phyloP scores from a whole-genome alignment of 1,139 yeast genomes.

The Blastobotrys proliferans region DNA sequence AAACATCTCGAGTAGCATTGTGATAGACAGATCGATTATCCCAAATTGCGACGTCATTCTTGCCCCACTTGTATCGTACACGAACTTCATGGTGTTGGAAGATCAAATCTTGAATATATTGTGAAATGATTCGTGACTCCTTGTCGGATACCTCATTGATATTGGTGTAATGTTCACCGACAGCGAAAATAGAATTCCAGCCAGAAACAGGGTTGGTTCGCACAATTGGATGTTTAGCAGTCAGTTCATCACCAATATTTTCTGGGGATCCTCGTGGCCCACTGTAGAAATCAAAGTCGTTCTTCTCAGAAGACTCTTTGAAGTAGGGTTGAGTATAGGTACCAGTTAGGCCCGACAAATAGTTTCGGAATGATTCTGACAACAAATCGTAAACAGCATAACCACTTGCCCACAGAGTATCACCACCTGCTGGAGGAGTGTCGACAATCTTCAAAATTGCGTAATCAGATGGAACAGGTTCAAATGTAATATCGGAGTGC shows the following conservation, averaged over 20 bases:
- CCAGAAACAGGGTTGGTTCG: constrained; percentile 49
- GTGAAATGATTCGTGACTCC: constrained; percentile 30
- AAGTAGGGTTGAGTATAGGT: constrained; percentile 30
- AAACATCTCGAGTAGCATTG: constrained; percentile 23
- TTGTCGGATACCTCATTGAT: constrained; percentile 41
- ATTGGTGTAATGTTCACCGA: constrained; percentile 39
- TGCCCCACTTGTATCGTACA: constrained; percentile 53
- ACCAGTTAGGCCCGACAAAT: constrained; percentile 39
- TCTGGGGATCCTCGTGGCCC: constrained; percentile 35
- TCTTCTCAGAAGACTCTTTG: constrained; percentile 36
- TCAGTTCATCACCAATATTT: constrained; percentile 29
- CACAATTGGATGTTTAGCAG: constrained; percentile 42
- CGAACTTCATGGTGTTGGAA: constrained; percentile 19
- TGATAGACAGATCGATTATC: constrained; percentile 35
- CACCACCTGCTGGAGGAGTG: constrained; percentile 45
- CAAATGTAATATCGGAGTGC: constrained; percentile 49
- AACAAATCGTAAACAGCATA: constrained; percentile 47
- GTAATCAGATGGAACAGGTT: constrained; percentile 44
- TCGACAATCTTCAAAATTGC: constrained; percentile 44
- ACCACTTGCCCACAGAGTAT: constrained; percentile 46
- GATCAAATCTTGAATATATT: constrained; percentile 19
- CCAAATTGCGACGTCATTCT: constrained; percentile 50
- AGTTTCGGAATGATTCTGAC: constrained; percentile 41
- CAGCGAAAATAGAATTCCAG: constrained; percentile 44
- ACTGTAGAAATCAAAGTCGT: constrained; percentile 37